A percentile compares a stretch with the other conserved stretches of the same genome.
Conservation (phyloP, 768 basidiomycete species). For the Bullera alba region DNA sequence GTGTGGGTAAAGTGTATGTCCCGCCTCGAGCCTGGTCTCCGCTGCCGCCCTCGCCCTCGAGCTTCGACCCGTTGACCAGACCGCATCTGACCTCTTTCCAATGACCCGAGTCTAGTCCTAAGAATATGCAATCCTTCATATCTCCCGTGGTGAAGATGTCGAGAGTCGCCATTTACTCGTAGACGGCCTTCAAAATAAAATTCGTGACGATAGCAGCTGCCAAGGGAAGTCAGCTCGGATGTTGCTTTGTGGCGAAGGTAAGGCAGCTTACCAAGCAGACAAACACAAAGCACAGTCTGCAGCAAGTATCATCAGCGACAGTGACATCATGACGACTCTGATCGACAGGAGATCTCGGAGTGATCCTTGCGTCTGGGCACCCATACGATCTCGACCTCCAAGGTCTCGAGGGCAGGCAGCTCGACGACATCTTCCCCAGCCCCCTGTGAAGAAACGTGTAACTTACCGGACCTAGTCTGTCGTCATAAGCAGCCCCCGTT, state of each 20-base stretch:
- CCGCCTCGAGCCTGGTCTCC: too few species aligned
- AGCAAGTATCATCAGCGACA: conserved; percentile 4
- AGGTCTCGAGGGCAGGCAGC: too few species aligned
- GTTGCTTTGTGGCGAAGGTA: not conserved
- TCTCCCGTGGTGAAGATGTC: not conserved
- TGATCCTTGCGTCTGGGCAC: too few species aligned
- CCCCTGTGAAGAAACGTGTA: not conserved
- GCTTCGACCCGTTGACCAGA: too few species aligned
- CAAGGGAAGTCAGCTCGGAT: not conserved
- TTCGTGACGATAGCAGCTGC: conserved; percentile 44
- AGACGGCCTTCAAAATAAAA: conserved; percentile 44
- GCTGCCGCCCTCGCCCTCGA: too few species aligned
- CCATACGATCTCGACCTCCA: too few species aligned
- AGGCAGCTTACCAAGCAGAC: conserved; percentile 27
- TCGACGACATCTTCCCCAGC: not conserved
- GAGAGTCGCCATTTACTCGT: conserved; percentile 35
- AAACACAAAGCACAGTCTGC: conserved; percentile 42
- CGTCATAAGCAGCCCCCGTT: conserved; percentile 91
- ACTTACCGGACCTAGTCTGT: conserved; percentile 87
- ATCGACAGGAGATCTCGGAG: too few species aligned
- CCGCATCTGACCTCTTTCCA: too few species aligned
- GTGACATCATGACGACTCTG: not conserved
- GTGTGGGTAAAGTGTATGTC: too few species aligned
- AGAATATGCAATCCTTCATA: too few species aligned
- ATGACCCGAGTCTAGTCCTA: too few species aligned